These are phyloP conservation scores for Sporisorium exsertum DNA, from an alignment of 1,284 basidiomycete genomes.

Conservation along the genomic window DNA sequence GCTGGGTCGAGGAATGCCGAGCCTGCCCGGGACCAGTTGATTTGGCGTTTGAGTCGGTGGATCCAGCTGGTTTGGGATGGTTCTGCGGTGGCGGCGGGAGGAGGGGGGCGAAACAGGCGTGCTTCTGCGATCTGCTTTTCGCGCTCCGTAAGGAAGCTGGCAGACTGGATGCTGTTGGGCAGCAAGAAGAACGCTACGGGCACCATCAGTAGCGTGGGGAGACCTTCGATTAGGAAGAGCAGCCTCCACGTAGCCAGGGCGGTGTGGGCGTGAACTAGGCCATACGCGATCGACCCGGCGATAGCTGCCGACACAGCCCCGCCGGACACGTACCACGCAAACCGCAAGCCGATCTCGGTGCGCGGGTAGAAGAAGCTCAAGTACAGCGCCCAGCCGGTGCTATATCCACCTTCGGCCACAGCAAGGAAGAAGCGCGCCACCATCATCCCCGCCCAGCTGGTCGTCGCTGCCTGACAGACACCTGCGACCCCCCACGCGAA, in stretches of 20 bases:
- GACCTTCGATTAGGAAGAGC: conserved; percentile 63
- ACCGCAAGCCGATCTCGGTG: conserved; percentile 63
- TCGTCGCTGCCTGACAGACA: conserved; percentile 56
- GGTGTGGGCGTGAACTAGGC: conserved; percentile 53
- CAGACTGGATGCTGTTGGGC: conserved; percentile 55
- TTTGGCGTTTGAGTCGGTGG: conserved; percentile 1
- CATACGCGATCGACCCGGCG: conserved; percentile 64
- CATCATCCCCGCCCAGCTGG: conserved; percentile 58
- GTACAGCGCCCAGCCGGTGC: conserved; percentile 60
- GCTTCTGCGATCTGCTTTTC: conserved; percentile 60
- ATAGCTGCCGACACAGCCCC: conserved; percentile 46
- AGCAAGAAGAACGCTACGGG: conserved; percentile 55
- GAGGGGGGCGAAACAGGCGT: conserved; percentile 35
- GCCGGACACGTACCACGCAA: conserved; percentile 48
- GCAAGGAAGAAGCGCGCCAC: conserved; percentile 59
- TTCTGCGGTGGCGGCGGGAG: background rate
- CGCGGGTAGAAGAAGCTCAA: conserved; percentile 63
- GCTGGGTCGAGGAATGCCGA: conserved; percentile 56
- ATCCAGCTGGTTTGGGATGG: background rate
- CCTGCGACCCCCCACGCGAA: conserved; percentile 57
- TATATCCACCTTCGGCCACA: conserved; percentile 59
- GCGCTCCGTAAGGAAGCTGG: conserved; percentile 53
- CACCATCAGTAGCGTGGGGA: conserved; percentile 58
- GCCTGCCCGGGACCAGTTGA: conserved; percentile 37
- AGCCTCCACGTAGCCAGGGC: conserved; percentile 53